Conservation (phyloP, 192 early-diverging fungal genomes). For the Chytriomyces sp. region DNA sequence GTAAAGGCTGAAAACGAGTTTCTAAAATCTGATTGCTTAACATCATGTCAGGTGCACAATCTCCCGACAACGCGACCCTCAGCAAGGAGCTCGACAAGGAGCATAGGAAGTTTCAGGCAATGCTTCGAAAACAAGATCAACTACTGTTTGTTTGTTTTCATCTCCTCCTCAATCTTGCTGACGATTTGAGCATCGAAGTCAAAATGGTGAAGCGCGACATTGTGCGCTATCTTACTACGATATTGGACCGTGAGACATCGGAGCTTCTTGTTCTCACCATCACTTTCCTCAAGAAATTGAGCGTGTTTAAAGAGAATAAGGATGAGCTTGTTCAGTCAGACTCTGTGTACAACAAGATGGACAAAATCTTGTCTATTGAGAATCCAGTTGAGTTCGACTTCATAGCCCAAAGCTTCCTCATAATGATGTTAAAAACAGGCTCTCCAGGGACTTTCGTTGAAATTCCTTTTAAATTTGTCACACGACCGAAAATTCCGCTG, state of each 20-base stretch:
- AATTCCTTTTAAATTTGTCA: conserved; percentile 48
- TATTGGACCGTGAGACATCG: conserved; percentile 52
- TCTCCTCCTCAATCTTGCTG: conserved; percentile 56
- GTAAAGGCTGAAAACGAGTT: too few relatives aligned
- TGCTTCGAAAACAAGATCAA: conserved; percentile 61
- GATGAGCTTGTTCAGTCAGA: conserved; percentile 49
- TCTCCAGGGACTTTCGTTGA: conserved; percentile 44
- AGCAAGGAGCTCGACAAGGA: conserved; percentile 48
- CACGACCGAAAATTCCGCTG: conserved; percentile 48
- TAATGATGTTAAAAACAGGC: conserved; percentile 17
- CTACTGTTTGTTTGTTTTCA: conserved; percentile 64
- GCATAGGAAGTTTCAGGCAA: conserved; percentile 55
- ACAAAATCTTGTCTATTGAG: conserved; percentile 37
- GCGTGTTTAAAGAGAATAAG: conserved; percentile 59
- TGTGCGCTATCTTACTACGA: conserved; percentile 46
- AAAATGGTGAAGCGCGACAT: conserved; percentile 64
- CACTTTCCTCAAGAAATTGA: conserved; percentile 57
- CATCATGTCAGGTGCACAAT: conserved; percentile 31
- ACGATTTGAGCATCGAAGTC: conserved; percentile 57
- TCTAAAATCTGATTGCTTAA: neutral
- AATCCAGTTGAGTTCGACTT: conserved; percentile 33
- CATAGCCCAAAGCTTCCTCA: conserved; percentile 4
- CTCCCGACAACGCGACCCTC: conserved; percentile 36
- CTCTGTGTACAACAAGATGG: conserved; percentile 29
- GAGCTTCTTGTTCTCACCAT: conserved; percentile 53